Conservation (phyloP, 1,284 basidiomycete genomes). For the Inonotus hispidus region DNA sequence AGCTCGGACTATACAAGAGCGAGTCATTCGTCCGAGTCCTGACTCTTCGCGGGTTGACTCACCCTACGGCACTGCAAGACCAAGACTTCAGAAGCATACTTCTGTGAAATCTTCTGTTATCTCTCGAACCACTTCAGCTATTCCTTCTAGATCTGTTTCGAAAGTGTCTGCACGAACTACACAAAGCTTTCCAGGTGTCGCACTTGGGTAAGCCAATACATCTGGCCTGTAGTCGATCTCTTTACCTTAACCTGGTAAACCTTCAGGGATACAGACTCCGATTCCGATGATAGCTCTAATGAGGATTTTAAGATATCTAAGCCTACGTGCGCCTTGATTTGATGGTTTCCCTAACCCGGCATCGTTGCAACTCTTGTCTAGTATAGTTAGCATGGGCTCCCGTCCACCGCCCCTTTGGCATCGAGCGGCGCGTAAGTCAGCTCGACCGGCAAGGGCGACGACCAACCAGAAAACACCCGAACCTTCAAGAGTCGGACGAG, state of each 20-base stretch:
- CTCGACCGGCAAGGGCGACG: not conserved
- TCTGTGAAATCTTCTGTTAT: not conserved
- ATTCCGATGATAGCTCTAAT: not conserved
- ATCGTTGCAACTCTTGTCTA: not conserved
- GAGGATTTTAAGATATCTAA: not conserved
- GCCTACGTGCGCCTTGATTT: not conserved
- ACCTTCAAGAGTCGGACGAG: not conserved
- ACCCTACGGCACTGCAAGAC: not conserved
- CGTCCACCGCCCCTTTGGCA: not conserved
- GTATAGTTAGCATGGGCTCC: not conserved
- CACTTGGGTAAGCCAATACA: not conserved
- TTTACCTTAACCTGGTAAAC: not conserved
- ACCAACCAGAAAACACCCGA: not conserved
- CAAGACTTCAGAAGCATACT: not conserved
- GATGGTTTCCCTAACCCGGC: too few relatives aligned
- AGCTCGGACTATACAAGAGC: not conserved
- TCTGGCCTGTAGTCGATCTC: not conserved
- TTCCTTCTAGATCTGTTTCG: not conserved
- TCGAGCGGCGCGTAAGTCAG: not conserved
- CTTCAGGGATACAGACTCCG: not conserved
- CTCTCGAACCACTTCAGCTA: not conserved
- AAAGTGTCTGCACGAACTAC: not conserved
- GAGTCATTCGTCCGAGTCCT: not conserved
- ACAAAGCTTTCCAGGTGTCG: not conserved
- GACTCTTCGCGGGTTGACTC: not conserved